Evolutionary conservation across 345 rosid species (phyloP), one percentile per base, ranked within the genome.

Genomic region (Lagerstroemia speciosa): DNA sequence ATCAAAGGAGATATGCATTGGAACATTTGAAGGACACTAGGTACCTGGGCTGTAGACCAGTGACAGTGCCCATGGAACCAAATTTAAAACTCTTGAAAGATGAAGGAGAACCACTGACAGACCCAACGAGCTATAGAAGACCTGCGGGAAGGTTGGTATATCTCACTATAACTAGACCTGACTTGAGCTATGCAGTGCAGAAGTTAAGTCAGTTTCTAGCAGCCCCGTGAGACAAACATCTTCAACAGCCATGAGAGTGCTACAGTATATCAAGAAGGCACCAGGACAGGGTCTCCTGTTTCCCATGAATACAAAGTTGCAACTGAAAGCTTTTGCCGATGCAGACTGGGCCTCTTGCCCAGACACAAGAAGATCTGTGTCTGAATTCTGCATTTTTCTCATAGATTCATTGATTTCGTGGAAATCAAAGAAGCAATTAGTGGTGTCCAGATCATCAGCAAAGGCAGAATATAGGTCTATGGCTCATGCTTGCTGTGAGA

Each of bases 281-380:
- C 22, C 27, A 36, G 1, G 50, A 22, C 10, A 33, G 19, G 71
- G 65, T 32, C 14, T 38, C 1, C 30, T 69, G 17, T 22, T 55
- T n/a, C 65, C 64, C 22, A 29, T 48, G 27, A 9, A 55, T 6
- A 33, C 37, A 30, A 19, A 24, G 0, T 22, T 55, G 20, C 19
- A 17, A 1, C 15, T 70, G 17, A 15, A 4, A 4, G 72, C 40
- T 8, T 62, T n/a, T 70, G 58, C 52, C 7, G 67, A 70, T 61
- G 50, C 55, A 2, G 72, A 70, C 22, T 70, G 5, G 58, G 72
- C 57, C 0, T 27, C 37, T 27, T 70, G 67, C 30, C 20, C 30
- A 0, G 52, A 46, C 30, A 31, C 38, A 0, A 14, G 38, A 27
- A 22, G 7, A 3, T 67, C 61, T 10, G 43, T 50, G 2, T 24